Conservation (phyloP, 177 flowering plant genomes). For the Tripterygium wilfordii region DNA sequence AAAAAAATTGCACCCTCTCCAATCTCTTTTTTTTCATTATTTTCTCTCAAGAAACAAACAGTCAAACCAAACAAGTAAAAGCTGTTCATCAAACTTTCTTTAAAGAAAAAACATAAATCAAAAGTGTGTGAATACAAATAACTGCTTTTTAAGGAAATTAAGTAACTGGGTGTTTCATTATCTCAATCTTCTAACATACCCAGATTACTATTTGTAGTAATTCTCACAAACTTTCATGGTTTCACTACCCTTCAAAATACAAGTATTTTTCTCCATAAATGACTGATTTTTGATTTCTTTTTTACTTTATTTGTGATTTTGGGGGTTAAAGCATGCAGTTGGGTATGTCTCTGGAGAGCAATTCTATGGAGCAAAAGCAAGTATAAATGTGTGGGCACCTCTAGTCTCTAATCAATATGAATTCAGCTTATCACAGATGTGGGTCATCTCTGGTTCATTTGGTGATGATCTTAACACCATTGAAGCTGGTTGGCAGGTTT, state of each 20-base stretch:
- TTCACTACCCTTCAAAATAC: background rate
- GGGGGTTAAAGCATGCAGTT: conserved; percentile 59
- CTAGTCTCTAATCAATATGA: conserved; percentile 45
- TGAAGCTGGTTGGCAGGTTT: conserved; percentile 87
- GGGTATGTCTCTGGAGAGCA: conserved; percentile 64
- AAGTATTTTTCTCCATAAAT: background rate
- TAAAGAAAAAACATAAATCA: background rate
- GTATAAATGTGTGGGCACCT: conserved; percentile 78
- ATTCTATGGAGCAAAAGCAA: conserved; percentile 73
- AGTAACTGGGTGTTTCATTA: conserved; percentile 11
- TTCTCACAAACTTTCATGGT: too few relatives aligned
- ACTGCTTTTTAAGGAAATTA: conserved; percentile 11
- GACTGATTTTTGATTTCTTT: too few relatives aligned
- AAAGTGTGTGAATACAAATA: conserved; percentile 3
- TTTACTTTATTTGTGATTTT: too few relatives aligned
- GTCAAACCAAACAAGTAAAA: conserved; percentile 8
- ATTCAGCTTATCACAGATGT: conserved; percentile 71
- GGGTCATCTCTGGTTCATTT: conserved; percentile 76
- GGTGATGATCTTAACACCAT: conserved; percentile 77
- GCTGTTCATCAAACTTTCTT: background rate
- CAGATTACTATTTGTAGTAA: too few relatives aligned
- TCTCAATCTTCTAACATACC: conserved; percentile 4
- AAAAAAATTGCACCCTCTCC: background rate
- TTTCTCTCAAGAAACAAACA: conserved; percentile 3
- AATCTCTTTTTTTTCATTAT: conserved; percentile 1